These are phyloP conservation scores for Erucastrum elatum DNA, from an alignment of 345 rosid genomes.

Conservation along the genomic window DNA sequence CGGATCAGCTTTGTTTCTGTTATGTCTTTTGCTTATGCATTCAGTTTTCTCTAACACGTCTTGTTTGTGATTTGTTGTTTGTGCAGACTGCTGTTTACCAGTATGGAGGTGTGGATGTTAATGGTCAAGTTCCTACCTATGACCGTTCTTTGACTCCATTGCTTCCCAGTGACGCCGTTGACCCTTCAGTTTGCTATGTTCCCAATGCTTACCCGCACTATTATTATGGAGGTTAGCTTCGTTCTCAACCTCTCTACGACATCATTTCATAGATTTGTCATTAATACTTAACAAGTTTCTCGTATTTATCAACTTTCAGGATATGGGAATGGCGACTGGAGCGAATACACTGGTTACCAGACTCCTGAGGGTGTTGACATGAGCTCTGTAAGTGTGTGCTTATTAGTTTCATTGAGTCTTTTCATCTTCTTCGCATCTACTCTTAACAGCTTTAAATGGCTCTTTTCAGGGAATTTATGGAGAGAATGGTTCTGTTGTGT, in stretches of 20 bases:
- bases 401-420: neutral
- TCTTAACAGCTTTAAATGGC: neutral
- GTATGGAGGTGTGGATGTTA: slow-evolving; percentile 57
- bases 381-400: slow-evolving; percentile 52
- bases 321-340: slow-evolving; percentile 72
- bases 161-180: slow-evolving; percentile 52
- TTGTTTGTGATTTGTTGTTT: too few relatives aligned
- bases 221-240: slow-evolving; percentile 49
- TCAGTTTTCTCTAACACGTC: too few relatives aligned
- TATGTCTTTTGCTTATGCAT: too few relatives aligned
- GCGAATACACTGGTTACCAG: slow-evolving; percentile 55
- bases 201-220: slow-evolving; percentile 59
- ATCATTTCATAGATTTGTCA: neutral
- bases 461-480: slow-evolving; percentile 67
- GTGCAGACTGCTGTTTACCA: slow-evolving; percentile 62
- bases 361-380: slow-evolving; percentile 72
- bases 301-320: slow-evolving; percentile 18
- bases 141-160: slow-evolving; percentile 67
- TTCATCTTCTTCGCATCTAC: neutral
- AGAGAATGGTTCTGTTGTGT: slow-evolving; percentile 77
- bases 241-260: neutral
- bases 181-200: slow-evolving; percentile 64
- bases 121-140: slow-evolving; percentile 60
- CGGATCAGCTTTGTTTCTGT: too few relatives aligned
- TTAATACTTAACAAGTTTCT: neutral